Conservation (phyloP, 1,139 yeast genomes). For the Diutina sp. region DNA sequence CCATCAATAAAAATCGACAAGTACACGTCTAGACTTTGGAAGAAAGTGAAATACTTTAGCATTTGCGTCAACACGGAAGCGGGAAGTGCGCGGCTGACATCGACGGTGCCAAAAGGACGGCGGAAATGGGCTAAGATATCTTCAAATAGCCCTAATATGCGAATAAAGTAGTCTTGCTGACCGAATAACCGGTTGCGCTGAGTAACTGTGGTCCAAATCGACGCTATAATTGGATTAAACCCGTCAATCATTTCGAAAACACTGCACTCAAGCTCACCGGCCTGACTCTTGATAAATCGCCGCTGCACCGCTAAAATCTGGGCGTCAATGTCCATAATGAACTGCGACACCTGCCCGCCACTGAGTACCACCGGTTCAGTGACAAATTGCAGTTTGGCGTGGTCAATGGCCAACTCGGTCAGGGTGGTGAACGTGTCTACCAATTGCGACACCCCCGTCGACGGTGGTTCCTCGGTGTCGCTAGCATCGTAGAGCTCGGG, state of each 20-base stretch:
- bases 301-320: slow-evolving; percentile 47
- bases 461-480: slow-evolving; percentile 12
- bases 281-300: slow-evolving; percentile 48
- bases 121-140: slow-evolving; percentile 42
- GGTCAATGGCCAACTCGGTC: slow-evolving; percentile 7
- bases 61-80: slow-evolving; percentile 9
- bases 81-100: slow-evolving; percentile 4
- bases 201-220: slow-evolving; percentile 37
- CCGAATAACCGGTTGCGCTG: slow-evolving; percentile 25
- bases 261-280: slow-evolving; percentile 18
- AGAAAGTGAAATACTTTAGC: slow-evolving; percentile 20
- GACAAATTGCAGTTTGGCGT: slow-evolving; percentile 19
- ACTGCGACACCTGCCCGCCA: slow-evolving; percentile 42
- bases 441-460: neutral
- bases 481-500: slow-evolving; percentile 23
- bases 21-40: slow-evolving; percentile 30
- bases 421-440: slow-evolving; percentile 7
- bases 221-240: slow-evolving; percentile 30
- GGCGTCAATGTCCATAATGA: slow-evolving; percentile 49
- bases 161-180: slow-evolving; percentile 47
- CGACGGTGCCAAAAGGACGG: slow-evolving; percentile 1
- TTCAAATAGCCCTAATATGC: slow-evolving; percentile 52
- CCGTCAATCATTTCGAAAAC: slow-evolving; percentile 32
- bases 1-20: slow-evolving; percentile 31
- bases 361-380: slow-evolving; percentile 11